Evolutionary conservation across 768 basidiomycete species (phyloP).

Genomic region (Suillus discolor): DNA sequence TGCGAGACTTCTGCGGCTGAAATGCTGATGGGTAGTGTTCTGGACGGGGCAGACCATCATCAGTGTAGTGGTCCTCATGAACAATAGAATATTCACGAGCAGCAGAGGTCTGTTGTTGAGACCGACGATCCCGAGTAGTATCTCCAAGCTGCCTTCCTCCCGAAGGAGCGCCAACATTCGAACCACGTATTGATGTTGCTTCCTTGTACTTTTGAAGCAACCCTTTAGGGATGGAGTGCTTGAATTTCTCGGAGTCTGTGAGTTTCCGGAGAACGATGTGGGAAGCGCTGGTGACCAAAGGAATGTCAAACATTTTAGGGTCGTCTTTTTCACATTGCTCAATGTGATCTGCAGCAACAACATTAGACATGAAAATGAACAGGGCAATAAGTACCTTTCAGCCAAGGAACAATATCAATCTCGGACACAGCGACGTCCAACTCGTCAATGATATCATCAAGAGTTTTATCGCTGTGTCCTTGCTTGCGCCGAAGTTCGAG

Average conservation of each 20-base stretch:
- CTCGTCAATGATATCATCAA: conserved; percentile 1
- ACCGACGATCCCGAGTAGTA: neutral
- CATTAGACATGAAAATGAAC: neutral
- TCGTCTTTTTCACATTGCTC: neutral
- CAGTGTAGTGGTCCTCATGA: neutral
- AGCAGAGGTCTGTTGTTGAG: neutral
- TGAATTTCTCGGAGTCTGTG: neutral
- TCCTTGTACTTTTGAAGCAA: neutral
- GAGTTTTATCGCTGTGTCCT: neutral
- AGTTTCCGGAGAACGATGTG: neutral
- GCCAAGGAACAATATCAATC: conserved; percentile 1
- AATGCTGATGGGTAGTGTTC: neutral
- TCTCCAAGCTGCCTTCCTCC: neutral
- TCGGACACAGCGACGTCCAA: neutral
- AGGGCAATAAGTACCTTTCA: neutral
- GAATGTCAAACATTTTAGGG: neutral
- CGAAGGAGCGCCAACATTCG: neutral
- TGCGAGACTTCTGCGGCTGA: neutral
- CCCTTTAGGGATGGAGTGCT: neutral
- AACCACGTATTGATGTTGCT: neutral
- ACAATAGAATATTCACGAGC: neutral
- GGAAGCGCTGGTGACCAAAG: neutral
- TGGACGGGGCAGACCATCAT: neutral
- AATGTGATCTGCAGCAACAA: neutral
- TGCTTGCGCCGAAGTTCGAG: neutral